Evolutionary conservation across 306 rosid genomes (phyloP), one percentile per base, ranked within the genome.

Genomic region (Citrullus mucosospermus): DNA sequence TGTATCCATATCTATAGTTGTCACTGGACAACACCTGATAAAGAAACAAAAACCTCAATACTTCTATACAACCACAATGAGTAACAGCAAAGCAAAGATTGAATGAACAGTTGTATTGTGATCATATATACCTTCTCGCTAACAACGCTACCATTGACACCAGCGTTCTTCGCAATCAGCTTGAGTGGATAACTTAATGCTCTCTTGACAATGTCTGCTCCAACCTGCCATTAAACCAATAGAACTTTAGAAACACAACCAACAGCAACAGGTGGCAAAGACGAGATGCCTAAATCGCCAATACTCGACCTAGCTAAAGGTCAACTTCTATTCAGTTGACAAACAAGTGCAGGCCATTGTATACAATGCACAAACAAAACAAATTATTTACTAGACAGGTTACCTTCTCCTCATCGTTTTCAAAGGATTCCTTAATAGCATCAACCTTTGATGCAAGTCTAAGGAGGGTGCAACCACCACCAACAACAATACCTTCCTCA

Each of bases 401-500:
- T 83, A 96, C 99, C 88, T 96, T 96, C 58, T 96, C 99, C 85
- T 96, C 99, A 55, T 90, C 99, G 57, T 93, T 96, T 14, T 82
- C 91, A 82, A 96, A 93, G 83, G 85, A 78, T 17, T 82, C 93
- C 86, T 81, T 91, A 84, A 96, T 96, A 13, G 96, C 88, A 15
- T 96, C 98, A 77, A 96, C 98, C 91, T 93, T 96, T 7, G 98
- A 83, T 17, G 99, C 99, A 75, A 96, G 90, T 84, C 99, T 96
- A 78, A 96, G 84, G 71, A 96, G 81, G 54, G 98, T 93, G 86
- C 99, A 96, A 56, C 99, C 99, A 80, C 99, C 99, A 51, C 99
- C 99, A 69, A 96, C 99, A 34, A 96, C 99, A 85, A 96, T 96
- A 78, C 99, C 99, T 81, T 96, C 99, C 85, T 96, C 99, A 46